These are phyloP conservation scores for Phytophthora sp. DNA, from an alignment of 352 stramenopile genomes.

Conservation along the genomic window DNA sequence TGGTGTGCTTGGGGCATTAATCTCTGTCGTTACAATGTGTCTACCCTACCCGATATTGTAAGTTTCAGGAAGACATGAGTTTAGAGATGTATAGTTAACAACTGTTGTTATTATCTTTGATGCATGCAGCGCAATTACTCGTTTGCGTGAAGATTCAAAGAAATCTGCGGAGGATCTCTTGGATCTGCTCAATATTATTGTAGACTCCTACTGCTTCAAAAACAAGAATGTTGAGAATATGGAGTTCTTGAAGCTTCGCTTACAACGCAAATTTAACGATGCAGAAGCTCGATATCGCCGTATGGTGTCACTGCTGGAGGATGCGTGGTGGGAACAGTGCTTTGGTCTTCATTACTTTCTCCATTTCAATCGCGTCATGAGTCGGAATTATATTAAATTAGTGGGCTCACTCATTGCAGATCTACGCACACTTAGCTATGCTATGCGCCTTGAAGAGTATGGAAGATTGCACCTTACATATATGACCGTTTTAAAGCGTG, in stretches of 20 bases:
- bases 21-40: slow-evolving; percentile 62
- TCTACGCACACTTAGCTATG: slow-evolving; percentile 63
- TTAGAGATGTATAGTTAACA: too few relatives aligned
- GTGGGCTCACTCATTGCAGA: slow-evolving; percentile 65
- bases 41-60: slow-evolving; percentile 72
- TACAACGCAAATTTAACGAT: slow-evolving; percentile 70
- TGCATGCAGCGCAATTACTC: slow-evolving; percentile 51
- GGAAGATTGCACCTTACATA: slow-evolving; percentile 59
- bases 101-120: too few relatives aligned
- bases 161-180: slow-evolving; percentile 52
- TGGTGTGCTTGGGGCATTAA: slow-evolving; percentile 51
- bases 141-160: slow-evolving; percentile 48
- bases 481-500: slow-evolving; percentile 69
- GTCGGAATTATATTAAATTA: slow-evolving; percentile 66
- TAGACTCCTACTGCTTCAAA: slow-evolving; percentile 86
- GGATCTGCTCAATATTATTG: slow-evolving; percentile 74
- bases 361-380: slow-evolving; percentile 68
- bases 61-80: too few relatives aligned
- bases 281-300: slow-evolving; percentile 45
- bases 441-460: slow-evolving; percentile 74
- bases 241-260: slow-evolving; percentile 73
- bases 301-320: slow-evolving; percentile 61
- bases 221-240: slow-evolving; percentile 83
- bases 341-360: slow-evolving; percentile 59
- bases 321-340: slow-evolving; percentile 84